phyloP scores from a whole-genome alignment of 2,329 filamentous ascomycete species.

The Esteya vermicola region DNA sequence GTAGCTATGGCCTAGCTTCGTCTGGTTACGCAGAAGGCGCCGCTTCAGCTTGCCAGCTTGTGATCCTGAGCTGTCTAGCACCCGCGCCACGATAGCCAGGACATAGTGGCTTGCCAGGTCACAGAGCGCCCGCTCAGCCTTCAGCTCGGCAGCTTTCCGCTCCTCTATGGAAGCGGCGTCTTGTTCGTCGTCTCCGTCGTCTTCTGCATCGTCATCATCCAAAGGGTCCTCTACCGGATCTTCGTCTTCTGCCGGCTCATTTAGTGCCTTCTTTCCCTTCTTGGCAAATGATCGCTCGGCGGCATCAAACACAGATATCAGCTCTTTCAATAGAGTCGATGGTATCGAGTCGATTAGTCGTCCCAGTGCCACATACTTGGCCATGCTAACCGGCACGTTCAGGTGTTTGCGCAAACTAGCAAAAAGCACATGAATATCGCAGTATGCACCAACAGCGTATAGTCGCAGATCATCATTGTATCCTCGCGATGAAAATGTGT shows the following conservation, averaged over 20 bases:
- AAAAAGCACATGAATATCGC: constrained; percentile 74
- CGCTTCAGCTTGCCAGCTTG: constrained; percentile 50
- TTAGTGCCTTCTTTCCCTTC: constrained; percentile 46
- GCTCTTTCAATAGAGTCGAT: constrained; percentile 45
- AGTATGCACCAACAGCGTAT: constrained; percentile 58
- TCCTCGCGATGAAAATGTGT: constrained; percentile 51
- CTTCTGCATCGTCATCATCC: constrained; percentile 41
- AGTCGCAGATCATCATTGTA: constrained; percentile 68
- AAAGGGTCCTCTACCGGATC: constrained; percentile 54
- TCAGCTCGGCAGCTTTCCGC: constrained; percentile 49
- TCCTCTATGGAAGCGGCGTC: constrained; percentile 29
- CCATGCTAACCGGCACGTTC: constrained; percentile 27
- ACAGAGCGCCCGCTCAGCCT: constrained; percentile 76
- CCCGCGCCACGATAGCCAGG: constrained; percentile 59
- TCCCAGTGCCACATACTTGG: constrained; percentile 39
- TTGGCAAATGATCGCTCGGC: constrained; percentile 69
- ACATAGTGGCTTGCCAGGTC: constrained; percentile 76
- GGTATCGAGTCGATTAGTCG: constrained; percentile 57
- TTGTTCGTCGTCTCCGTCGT: constrained; percentile 53
- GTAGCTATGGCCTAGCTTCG: constrained; percentile 71
- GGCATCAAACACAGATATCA: constrained; percentile 64
- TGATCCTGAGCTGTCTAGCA: constrained; percentile 52
- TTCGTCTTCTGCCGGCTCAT: constrained; percentile 56
- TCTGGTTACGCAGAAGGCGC: constrained; percentile 64
- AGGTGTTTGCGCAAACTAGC: constrained; percentile 50